Percentiles rank a stretch among this genome's conserved stretches.
phyloP scores from a whole-genome alignment of 2,329 filamentous ascomycete species.

The Scedosporium boydii region DNA sequence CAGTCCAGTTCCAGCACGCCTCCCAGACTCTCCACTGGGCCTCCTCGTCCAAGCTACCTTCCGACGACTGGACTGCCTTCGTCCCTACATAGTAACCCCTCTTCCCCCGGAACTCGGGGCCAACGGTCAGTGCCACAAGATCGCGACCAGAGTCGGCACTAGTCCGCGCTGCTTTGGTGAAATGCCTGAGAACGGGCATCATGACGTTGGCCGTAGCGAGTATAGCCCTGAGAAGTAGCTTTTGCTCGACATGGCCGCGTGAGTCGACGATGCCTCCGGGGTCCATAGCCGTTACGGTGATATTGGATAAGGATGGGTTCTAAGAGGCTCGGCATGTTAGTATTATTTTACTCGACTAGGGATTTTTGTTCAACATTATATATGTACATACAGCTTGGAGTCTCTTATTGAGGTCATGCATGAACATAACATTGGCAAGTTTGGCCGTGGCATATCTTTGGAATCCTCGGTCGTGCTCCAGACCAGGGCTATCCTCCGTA shows the following conservation, averaged over 20 bases:
- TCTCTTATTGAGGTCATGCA: constrained; percentile 14
- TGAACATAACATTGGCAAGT: constrained; percentile 16
- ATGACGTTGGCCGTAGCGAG: background rate
- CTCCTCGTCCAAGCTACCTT: background rate
- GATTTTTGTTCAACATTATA: background rate
- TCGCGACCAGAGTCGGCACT: background rate
- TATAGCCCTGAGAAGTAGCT: background rate
- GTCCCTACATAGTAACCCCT: background rate
- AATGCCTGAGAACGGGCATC: constrained; percentile 1
- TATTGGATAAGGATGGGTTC: constrained; percentile 1
- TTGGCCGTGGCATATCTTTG: constrained; percentile 15
- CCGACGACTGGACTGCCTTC: background rate
- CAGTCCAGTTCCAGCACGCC: constrained; percentile 2
- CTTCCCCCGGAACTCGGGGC: constrained; percentile 1
- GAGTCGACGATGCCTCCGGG: constrained; percentile 15
- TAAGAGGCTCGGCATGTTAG: background rate
- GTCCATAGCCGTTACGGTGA: constrained; percentile 15
- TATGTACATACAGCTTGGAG: constrained; percentile 6
- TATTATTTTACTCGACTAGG: background rate
- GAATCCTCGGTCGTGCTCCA: constrained; percentile 14
- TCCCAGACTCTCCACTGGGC: background rate
- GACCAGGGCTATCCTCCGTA: background rate
- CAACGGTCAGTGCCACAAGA: background rate
- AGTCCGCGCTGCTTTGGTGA: background rate
- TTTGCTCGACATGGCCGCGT: constrained; percentile 9